A percentile compares a stretch with the other conserved stretches of the same genome.
These are phyloP conservation scores for Eimeria necatrix DNA, from an alignment of 169 alveolate genomes.

Conservation along the genomic window DNA sequence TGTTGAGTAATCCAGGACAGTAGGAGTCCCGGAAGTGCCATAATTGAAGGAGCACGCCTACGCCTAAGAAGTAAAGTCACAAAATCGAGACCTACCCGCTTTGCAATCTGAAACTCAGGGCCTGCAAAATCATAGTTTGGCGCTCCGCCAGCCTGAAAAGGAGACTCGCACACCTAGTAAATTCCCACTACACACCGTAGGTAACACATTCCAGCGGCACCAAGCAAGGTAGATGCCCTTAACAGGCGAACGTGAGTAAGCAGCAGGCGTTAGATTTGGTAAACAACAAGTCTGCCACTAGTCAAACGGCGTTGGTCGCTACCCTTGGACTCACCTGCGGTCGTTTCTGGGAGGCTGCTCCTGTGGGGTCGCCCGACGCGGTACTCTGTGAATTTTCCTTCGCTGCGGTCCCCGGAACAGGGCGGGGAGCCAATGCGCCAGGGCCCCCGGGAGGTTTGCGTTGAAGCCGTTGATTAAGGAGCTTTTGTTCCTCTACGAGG, in stretches of 20 bases:
- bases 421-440: neutral
- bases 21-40: neutral
- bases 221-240: neutral
- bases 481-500: constrained; percentile 24
- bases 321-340: neutral
- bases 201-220: no score
- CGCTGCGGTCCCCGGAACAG: neutral
- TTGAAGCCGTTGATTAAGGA: neutral
- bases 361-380: neutral
- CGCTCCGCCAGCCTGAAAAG: neutral
- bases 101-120: neutral
- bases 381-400: neutral
- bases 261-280: neutral
- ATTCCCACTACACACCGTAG: no score
- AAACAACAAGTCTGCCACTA: neutral
- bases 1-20: neutral
- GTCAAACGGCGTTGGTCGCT: neutral
- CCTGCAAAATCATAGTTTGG: neutral
- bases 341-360: neutral
- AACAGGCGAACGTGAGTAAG: neutral
- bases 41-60: no score
- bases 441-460: neutral
- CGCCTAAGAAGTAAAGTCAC: no score
- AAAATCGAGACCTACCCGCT: neutral
- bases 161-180: neutral